Conservation (phyloP, 176 grass and related monocot species). For the Phyllostachys edulis region DNA sequence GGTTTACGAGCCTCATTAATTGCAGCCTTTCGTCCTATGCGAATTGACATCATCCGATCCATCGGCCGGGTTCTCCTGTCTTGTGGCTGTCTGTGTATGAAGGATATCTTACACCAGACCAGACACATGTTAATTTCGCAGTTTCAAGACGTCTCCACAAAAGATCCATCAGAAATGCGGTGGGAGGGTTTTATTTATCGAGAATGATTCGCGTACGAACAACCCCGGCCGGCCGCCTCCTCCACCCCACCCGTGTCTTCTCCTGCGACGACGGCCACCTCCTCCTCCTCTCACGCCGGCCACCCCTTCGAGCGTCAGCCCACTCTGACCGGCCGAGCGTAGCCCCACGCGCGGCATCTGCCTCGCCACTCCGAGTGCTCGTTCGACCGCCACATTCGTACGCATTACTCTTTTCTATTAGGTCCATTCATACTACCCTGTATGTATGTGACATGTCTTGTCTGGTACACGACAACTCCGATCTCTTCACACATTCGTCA, state of each 20-base stretch:
- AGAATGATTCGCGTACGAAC: no score
- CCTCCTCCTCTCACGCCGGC: no score
- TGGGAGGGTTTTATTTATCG: background rate
- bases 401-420: background rate
- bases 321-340: no score
- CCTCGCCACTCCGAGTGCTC: no score
- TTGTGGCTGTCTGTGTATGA: background rate
- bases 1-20: background rate
- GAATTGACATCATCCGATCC: background rate
- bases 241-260: no score
- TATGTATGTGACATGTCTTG: background rate
- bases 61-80: background rate
- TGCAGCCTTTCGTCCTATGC: conserved; percentile 8
- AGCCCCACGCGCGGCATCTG: no score
- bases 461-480: background rate
- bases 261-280: no score
- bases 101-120: background rate
- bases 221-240: no score
- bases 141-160: background rate
- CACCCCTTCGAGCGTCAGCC: no score
- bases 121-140: background rate
- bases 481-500: background rate
- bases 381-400: no score
- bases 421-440: background rate
- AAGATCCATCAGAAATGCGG: background rate